Base-by-base conservation (phyloP, 805 yeast species). In the Blastobotrys parvus region DNA sequence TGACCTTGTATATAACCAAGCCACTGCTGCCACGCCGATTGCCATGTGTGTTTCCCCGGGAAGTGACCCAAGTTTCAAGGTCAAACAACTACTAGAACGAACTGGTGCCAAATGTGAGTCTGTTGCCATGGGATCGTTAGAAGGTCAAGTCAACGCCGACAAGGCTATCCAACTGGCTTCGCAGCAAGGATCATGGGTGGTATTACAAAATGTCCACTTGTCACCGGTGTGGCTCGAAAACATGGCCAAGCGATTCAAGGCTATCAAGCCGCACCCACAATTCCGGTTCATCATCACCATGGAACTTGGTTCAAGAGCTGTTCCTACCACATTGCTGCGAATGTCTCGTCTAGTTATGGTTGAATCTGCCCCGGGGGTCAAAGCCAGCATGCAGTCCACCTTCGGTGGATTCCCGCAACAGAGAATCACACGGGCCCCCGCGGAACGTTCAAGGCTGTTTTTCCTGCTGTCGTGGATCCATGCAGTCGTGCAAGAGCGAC, bases 161-260 rank as follows among this genome's bases (percentile, higher is more conserved):
- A 62, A 65, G 39, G 75, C 76, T n/a, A 62, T 86, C 6, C 54
- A 58, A 1, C 60, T 57, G 7, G 75, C 77, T 0, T 55, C 70
- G 1, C 62, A 57, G n/a, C 55, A 56, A 1, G 87, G 85, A 0
- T 53, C 59, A 1, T 87, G 95, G 95, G 59, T 90, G 0, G 53
- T 89, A 22, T 60, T 90, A 23, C 95, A 90, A 56, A 89, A 89
- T 55, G 65, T 85, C 10, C 95, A 90, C 46, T 72, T 82, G 70
- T 76, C 92, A 0, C 64, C 72, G 1, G 59, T 56, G 2, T 82
- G 94, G 87, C 62, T 84, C 21, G 74, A 70, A 11, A 55, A 65
- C 7, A 59, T 84, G 16, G 79, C 70, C 39, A 75, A 71, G 50
- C 55, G 58, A n/a, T 57, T 78, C 36, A 68, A 63, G 23, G 50